Conservation (phyloP, 768 basidiomycete species). For the Tylopilus sp. region DNA sequence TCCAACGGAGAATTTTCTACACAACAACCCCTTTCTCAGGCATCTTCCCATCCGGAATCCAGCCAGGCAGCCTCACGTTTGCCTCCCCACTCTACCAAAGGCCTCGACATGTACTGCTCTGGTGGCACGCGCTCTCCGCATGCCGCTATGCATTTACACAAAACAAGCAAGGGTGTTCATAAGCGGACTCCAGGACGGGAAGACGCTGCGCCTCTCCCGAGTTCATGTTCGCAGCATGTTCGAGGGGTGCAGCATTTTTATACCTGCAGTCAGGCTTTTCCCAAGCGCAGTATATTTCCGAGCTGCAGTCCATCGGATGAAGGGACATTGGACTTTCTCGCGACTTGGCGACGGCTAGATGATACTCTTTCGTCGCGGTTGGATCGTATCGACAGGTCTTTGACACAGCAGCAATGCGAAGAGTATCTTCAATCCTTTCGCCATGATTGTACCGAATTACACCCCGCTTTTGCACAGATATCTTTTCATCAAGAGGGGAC, state of each 20-base stretch:
- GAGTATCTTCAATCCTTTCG: conserved; percentile 11
- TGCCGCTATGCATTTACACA: neutral
- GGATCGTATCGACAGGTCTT: neutral
- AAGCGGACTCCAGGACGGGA: conserved; percentile 2
- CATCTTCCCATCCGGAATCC: conserved; percentile 11
- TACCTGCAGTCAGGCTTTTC: conserved; percentile 9
- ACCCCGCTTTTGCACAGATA: conserved; percentile 52
- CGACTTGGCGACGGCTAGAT: neutral
- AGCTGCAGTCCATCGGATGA: conserved; percentile 2
- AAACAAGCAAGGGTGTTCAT: conserved; percentile 2
- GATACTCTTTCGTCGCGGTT: neutral
- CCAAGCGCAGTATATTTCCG: conserved; percentile 7
- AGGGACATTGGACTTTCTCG: conserved; percentile 19
- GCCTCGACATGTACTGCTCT: neutral
- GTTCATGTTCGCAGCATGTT: conserved; percentile 52
- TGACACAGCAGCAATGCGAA: conserved; percentile 16
- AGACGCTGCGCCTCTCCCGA: conserved; percentile 45
- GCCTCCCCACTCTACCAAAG: conserved; percentile 1
- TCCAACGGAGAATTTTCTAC: conserved; percentile 15
- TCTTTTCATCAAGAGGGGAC: conserved; percentile 16
- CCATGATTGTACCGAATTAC: conserved; percentile 26
- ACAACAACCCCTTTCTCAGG: conserved; percentile 13
- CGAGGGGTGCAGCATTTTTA: conserved; percentile 52
- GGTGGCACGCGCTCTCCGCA: conserved; percentile 8
- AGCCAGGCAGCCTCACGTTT: conserved; percentile 6